Evolutionary conservation across 768 basidiomycete species (phyloP), one percentile per base, ranked within the genome.

Genomic region (Amanita brunnescens): DNA sequence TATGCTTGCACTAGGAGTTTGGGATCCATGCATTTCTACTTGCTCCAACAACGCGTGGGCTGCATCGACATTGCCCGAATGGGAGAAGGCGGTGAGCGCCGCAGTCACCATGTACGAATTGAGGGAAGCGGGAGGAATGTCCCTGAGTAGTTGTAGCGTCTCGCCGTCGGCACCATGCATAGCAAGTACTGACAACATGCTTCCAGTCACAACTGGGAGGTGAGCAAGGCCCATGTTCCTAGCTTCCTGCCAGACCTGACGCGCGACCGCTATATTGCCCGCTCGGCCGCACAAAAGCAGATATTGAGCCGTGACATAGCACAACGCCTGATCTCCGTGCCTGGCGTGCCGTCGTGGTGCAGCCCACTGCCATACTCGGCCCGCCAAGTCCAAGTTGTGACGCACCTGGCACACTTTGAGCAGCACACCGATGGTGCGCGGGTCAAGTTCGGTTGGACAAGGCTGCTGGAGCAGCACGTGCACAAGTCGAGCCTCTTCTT

Each of bases 61-160:
- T 52, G 58, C 58, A 48, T 59, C 52, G 57, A 59, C 57, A 44
- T 59, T 59, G 48, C 57, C 58, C 45, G 58, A 58, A 48, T 58
- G 58, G 54, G 58, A 59, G 51, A 52, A 59, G 57, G 58, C 58
- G 42, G 58, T 59, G 49, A 59, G 58, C 21, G 58, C 58, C 42
- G 58, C 57, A 47, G 58, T 58, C 52, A 59, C 54, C 58, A 59
- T 59, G 58, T 59, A 39, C 40, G 58, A 59, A 53, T 59, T 59
- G 55, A 59, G 54, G 55, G 58, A 59, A 59, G 58, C 47, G 49
- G 57, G 58, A 56, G 58, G 58, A 47, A 59, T 56, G 52, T 58
- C 51, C 52, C 54, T 59, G 55, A 59, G 54, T 49, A 59, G 57
- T 49, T 50, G 40, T 52, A 59, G 54, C 35, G 54, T 55, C 52